Base-by-base conservation (phyloP, 2,329 filamentous ascomycete genomes). In the Hymenotorrendiella dingleyae region DNA sequence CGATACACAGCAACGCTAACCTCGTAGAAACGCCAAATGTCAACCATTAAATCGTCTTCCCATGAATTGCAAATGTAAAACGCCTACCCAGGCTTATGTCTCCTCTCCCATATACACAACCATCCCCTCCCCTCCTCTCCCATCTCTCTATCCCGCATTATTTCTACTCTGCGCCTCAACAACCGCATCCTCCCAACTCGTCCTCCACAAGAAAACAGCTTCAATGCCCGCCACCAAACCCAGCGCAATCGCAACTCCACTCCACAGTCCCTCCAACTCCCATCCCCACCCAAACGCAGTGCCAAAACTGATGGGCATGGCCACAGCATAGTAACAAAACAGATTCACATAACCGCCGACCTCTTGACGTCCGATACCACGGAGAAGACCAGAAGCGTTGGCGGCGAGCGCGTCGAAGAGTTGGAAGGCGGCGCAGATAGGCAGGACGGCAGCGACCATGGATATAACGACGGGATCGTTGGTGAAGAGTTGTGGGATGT, bases 291-390 rank as follows among this genome's bases (percentile, higher is more conserved):
- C 83, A 62, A 97, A 95, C 0, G 82, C 84, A 0, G 84, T 78
- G 4, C 76, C 78, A 52, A 96, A 84, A 28, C 83, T 87, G 24
- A 95, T 78, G 0, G 93, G 91, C 64, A 97, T 72, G 0, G 87
- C 91, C 20, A 97, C 74, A 14, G 77, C 68, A 64, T 97, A 98
- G 67, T 96, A 96, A 17, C 83, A 82, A 37, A 88, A 78, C 2
- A 97, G 67, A 57, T 93, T 94, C 6, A 90, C 82, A 55, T 91
- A 95, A 0, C 91, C 90, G 10, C 91, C 91, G 43, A 97, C 81
- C 50, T 88, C 82, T 64, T 97, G 91, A 45, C 86, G 79, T 3
- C 93, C 93, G 12, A 97, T 76, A 10, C 91, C 91, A 30, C 93
- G 77, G 21, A 97, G 73, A 28, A 96, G 73, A 21, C 90, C 91